Percentiles rank a stretch among this genome's conserved stretches.
Evolutionary conservation across 2,329 filamentous ascomycete species (phyloP).

Genomic region (Hyphodiscus sp.): DNA sequence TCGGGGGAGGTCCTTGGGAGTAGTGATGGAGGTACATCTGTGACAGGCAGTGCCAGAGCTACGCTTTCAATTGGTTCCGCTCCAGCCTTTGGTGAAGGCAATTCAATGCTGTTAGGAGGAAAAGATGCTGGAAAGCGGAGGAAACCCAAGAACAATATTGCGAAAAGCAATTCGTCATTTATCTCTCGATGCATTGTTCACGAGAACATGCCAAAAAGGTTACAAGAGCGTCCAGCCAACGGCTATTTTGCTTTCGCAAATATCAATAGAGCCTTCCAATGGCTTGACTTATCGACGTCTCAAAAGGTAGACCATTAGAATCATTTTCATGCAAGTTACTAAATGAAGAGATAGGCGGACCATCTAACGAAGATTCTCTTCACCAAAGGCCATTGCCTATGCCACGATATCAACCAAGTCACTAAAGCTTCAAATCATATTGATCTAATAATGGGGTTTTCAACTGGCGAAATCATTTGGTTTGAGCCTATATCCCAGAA

Average conservation of each 20-base stretch:
- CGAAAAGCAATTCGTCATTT: slow-evolving; percentile 97
- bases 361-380: slow-evolving; percentile 95
- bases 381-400: slow-evolving; percentile 90
- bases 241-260: slow-evolving; percentile 91
- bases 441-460: slow-evolving; percentile 92
- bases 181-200: slow-evolving; percentile 94
- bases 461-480: slow-evolving; percentile 95
- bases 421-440: slow-evolving; percentile 77
- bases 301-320: slow-evolving; percentile 46
- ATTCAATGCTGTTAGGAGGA: slow-evolving; percentile 60
- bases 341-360: slow-evolving; percentile 53
- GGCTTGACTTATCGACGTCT: slow-evolving; percentile 79
- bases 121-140: slow-evolving; percentile 74
- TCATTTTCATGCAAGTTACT: slow-evolving; percentile 22
- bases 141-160: slow-evolving; percentile 97
- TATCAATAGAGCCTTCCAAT: slow-evolving; percentile 91
- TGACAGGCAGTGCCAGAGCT: slow-evolving; percentile 36
- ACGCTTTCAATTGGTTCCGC: slow-evolving; percentile 32
- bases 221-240: slow-evolving; percentile 71
- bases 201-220: slow-evolving; percentile 69
- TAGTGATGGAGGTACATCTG: slow-evolving; percentile 46
- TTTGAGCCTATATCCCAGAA: slow-evolving; percentile 96
- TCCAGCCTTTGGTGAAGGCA: slow-evolving; percentile 81
- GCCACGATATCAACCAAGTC: slow-evolving; percentile 81
- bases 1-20: slow-evolving; percentile 56